Conservation (phyloP, 2,329 filamentous ascomycete genomes). For the Nemania sp. region DNA sequence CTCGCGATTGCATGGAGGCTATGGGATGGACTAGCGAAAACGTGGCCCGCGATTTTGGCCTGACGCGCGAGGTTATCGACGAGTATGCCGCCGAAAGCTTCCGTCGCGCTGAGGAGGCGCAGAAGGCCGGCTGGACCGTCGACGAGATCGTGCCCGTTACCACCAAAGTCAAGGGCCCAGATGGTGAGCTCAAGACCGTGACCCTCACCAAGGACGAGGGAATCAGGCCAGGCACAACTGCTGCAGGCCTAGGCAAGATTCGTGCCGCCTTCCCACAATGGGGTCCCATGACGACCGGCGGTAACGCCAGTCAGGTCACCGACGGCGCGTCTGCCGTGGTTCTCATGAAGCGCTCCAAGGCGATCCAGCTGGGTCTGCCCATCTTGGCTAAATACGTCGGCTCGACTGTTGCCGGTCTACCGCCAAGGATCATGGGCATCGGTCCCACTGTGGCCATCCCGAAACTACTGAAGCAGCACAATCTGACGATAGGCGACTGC, state of each 20-base stretch:
- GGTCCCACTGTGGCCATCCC: slow-evolving; percentile 74
- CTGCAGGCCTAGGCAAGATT: slow-evolving; percentile 80
- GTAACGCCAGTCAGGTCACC: slow-evolving; percentile 93
- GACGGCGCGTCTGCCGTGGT: slow-evolving; percentile 89
- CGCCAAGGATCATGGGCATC: slow-evolving; percentile 96
- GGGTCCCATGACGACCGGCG: slow-evolving; percentile 84
- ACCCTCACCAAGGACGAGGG: slow-evolving; percentile 88
- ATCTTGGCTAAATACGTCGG: slow-evolving; percentile 95
- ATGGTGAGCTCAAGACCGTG: slow-evolving; percentile 77
- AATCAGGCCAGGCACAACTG: slow-evolving; percentile 86
- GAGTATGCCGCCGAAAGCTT: slow-evolving; percentile 86
- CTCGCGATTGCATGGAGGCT: slow-evolving; percentile 84
- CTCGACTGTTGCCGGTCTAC: slow-evolving; percentile 85
- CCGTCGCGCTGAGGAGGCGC: slow-evolving; percentile 82
- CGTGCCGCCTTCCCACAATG: slow-evolving; percentile 88
- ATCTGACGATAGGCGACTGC: slow-evolving; percentile 77
- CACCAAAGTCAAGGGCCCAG: slow-evolving; percentile 80
- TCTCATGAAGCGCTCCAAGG: slow-evolving; percentile 92
- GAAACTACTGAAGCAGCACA: slow-evolving; percentile 83
- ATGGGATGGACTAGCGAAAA: slow-evolving; percentile 99
- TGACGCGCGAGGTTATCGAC: slow-evolving; percentile 81
- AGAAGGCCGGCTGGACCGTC: slow-evolving; percentile 88
- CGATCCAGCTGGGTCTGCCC: slow-evolving; percentile 83
- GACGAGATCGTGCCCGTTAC: slow-evolving; percentile 93
- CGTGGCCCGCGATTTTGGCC: slow-evolving; percentile 86